Evolutionary conservation across 2,329 filamentous ascomycete genomes (phyloP).

Genomic region (Dactylonectria estremocensis): DNA sequence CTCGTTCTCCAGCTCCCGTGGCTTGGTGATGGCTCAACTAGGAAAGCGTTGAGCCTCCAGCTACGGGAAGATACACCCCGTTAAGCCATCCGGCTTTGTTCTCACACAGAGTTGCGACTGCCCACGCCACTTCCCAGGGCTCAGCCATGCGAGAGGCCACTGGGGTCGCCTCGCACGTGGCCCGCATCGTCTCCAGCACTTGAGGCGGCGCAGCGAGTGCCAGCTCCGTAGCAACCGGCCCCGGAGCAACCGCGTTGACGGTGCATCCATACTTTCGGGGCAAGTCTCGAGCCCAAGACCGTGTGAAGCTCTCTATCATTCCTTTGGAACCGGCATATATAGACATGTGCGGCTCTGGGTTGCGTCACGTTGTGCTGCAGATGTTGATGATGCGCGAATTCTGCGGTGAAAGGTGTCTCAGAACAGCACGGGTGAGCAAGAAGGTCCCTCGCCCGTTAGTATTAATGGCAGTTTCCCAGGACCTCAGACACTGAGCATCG

Average conservation of each 20-base stretch:
- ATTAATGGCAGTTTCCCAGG: slow-evolving; percentile 4
- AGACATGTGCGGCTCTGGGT: slow-evolving; percentile 3
- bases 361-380: background rate
- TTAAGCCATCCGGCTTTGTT: no score
- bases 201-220: no score
- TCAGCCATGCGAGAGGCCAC: no score
- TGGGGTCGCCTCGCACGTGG: no score
- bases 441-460: slow-evolving; percentile 22
- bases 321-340: slow-evolving; percentile 9
- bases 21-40: no score
- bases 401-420: slow-evolving; percentile 16
- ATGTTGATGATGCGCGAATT: slow-evolving; percentile 16
- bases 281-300: slow-evolving; percentile 16
- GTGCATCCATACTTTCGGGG: slow-evolving; percentile 7
- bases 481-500: background rate
- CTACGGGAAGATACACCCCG: no score
- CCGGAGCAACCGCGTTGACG: slow-evolving; percentile 16
- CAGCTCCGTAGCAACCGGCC: background rate
- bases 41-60: no score
- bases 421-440: slow-evolving; percentile 14
- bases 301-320: slow-evolving; percentile 10
- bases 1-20: no score
- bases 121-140: no score
- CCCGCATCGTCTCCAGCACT: no score
- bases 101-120: no score